Conservation (phyloP, 163 green algal species). For the Volvox carteri region DNA sequence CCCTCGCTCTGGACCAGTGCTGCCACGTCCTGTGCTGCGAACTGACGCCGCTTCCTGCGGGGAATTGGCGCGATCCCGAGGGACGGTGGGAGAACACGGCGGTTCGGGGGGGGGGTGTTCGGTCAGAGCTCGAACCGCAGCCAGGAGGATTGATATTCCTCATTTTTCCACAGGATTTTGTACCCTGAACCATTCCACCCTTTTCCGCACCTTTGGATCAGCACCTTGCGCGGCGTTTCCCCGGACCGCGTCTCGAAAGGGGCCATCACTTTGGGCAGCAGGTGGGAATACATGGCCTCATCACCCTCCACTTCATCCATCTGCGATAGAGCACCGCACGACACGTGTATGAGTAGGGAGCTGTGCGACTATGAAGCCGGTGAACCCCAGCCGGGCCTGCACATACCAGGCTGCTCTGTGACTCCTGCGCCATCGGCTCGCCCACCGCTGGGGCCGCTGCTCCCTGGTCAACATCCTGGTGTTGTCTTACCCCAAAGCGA, state of each 20-base stretch:
- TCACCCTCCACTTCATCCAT: slow-evolving; percentile 49
- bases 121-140: too few relatives aligned
- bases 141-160: too few relatives aligned
- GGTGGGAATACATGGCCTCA: slow-evolving; percentile 61
- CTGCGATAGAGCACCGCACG: not conserved
- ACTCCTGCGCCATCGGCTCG: slow-evolving; percentile 18
- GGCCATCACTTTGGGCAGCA: slow-evolving; percentile 83
- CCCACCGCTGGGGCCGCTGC: not conserved
- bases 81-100: not conserved
- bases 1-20: slow-evolving; percentile 64
- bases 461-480: not conserved
- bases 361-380: too few relatives aligned
- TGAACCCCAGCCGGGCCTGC: too few relatives aligned
- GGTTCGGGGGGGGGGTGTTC: too few relatives aligned
- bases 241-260: slow-evolving; percentile 71
- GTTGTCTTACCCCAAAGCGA: slow-evolving; percentile 25
- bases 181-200: not conserved
- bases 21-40: slow-evolving; percentile 72
- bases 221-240: slow-evolving; percentile 76
- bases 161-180: too few relatives aligned
- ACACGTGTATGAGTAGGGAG: too few relatives aligned
- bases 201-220: slow-evolving; percentile 77
- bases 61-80: not conserved
- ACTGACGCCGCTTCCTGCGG: slow-evolving; percentile 79
- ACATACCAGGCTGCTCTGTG: slow-evolving; percentile 27